These are phyloP conservation scores for Cytospora chrysosperma DNA, from an alignment of 2,329 filamentous ascomycete genomes.

Conservation along the genomic window DNA sequence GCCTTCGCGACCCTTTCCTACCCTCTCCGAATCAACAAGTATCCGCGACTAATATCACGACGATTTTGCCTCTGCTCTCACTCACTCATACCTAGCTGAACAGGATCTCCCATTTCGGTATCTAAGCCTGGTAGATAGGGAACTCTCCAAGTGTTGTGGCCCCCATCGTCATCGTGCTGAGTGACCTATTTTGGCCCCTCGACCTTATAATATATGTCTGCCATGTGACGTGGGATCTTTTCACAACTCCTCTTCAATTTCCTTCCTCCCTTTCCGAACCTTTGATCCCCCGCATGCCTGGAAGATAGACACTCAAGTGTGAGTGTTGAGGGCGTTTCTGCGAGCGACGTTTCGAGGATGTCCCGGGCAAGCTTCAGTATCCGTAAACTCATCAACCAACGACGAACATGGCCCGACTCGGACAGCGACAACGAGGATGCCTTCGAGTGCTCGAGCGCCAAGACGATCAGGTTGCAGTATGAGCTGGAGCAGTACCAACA, in stretches of 20 bases:
- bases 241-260: background rate
- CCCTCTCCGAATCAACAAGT: background rate
- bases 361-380: conserved; percentile 45
- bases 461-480: conserved; percentile 24
- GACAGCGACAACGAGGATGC: conserved; percentile 27
- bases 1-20: conserved; percentile 1
- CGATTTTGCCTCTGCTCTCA: background rate
- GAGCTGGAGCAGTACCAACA: conserved; percentile 24
- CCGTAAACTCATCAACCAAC: conserved; percentile 42
- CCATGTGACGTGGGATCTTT: conserved; percentile 13
- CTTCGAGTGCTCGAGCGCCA: conserved; percentile 27
- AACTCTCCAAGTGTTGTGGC: background rate
- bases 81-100: background rate
- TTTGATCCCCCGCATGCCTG: conserved; percentile 12
- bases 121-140: background rate
- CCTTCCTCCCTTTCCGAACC: background rate
- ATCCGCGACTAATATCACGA: background rate
- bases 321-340: conserved; percentile 5
- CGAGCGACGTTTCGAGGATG: conserved; percentile 26
- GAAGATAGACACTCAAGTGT: conserved; percentile 2
- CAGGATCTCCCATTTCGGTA: background rate
- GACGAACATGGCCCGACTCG: conserved; percentile 27
- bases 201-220: conserved; percentile 14
- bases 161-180: background rate
- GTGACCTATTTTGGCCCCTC: background rate